Conservation (phyloP, 2,329 filamentous ascomycete genomes). For the Alternaria sp. region DNA sequence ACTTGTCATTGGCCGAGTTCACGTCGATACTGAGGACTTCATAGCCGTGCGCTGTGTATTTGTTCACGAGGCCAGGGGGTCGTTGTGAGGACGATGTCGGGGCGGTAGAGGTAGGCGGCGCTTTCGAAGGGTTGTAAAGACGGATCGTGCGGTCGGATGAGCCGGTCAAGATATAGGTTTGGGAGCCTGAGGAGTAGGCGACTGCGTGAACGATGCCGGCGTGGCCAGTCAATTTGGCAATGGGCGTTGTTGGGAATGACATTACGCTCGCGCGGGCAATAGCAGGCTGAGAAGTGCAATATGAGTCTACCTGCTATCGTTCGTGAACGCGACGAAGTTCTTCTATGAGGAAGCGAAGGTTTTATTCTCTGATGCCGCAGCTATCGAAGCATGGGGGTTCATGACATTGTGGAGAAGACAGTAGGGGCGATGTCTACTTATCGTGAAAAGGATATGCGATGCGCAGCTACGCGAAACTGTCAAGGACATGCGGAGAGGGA, state of each 20-base stretch:
- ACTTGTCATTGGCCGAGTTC: constrained; percentile 76
- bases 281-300: not conserved
- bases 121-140: constrained; percentile 78
- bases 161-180: constrained; percentile 74
- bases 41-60: constrained; percentile 89
- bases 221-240: constrained; percentile 51
- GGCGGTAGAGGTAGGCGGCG: constrained; percentile 46
- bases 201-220: constrained; percentile 57
- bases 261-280: constrained; percentile 29
- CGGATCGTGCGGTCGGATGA: constrained; percentile 84
- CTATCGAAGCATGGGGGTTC: constrained; percentile 6
- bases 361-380: constrained; percentile 3
- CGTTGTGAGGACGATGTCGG: constrained; percentile 30
- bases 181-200: constrained; percentile 56
- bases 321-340: not conserved
- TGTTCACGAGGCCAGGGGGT: constrained; percentile 71
- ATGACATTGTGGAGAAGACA: constrained; percentile 25
- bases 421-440: not conserved
- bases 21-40: constrained; percentile 84
- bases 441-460: not conserved
- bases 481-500: not conserved
- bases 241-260: constrained; percentile 49
- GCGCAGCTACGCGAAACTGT: not conserved
- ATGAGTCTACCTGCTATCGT: not conserved
- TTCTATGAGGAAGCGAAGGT: not conserved